phyloP scores from a whole-genome alignment of 208 protist species.

The Acanthamoeba divionensis region DNA sequence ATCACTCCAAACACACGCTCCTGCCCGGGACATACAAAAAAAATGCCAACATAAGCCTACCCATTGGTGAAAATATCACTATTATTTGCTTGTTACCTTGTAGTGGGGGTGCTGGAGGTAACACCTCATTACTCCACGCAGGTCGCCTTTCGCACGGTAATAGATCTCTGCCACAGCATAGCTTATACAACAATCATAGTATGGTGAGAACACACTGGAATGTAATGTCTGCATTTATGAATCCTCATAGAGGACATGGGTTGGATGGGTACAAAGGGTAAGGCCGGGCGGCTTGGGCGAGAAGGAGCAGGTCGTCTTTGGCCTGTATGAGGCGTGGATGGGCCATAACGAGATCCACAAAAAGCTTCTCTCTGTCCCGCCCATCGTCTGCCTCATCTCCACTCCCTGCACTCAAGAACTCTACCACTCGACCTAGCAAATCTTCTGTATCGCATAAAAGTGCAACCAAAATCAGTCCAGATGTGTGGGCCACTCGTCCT shows the following conservation, averaged over 20 bases:
- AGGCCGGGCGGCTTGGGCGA: background rate
- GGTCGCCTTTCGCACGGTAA: conserved; percentile 7
- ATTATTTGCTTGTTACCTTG: background rate
- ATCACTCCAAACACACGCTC: background rate
- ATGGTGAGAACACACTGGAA: too few relatives aligned
- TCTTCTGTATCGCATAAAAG: too few relatives aligned
- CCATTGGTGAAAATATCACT: background rate
- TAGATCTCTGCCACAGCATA: conserved; percentile 35
- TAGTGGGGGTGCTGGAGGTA: conserved; percentile 22
- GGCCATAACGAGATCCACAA: background rate
- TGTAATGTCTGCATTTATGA: too few relatives aligned
- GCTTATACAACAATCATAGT: background rate
- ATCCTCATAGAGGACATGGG: too few relatives aligned
- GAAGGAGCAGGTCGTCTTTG: background rate
- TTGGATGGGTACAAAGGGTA: conserved; percentile 43
- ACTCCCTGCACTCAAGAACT: background rate
- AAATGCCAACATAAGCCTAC: background rate
- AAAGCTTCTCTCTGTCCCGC: background rate
- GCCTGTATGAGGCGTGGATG: conserved; percentile 1
- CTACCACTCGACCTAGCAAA: conserved; percentile 2
- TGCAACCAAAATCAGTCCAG: too few relatives aligned
- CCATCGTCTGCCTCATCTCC: background rate
- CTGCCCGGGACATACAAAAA: background rate
- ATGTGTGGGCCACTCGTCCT: too few relatives aligned
- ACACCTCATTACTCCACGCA: background rate